A percentile compares a stretch with the other conserved stretches of the same genome.
Evolutionary conservation across 2,329 filamentous ascomycete species (phyloP).

Genomic region (Westerdykella aurantiaca): DNA sequence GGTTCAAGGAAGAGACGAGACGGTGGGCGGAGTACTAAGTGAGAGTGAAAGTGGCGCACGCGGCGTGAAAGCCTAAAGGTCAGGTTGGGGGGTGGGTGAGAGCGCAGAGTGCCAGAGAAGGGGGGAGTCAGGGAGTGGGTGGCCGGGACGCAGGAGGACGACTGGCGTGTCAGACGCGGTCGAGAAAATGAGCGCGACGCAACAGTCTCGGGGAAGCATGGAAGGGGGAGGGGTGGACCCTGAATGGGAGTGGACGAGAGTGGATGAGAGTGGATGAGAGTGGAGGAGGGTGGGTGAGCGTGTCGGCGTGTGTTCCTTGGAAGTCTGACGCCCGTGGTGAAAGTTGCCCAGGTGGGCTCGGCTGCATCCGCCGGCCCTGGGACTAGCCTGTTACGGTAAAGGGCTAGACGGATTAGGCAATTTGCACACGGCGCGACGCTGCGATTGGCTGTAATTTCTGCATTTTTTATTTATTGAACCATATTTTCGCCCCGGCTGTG

Average conservation of each 20-base stretch:
- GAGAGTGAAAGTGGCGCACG: slow-evolving; percentile 8
- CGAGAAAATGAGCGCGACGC: slow-evolving; percentile 21
- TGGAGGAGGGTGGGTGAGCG: background rate
- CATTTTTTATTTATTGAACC: slow-evolving; percentile 17
- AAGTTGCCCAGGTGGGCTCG: slow-evolving; percentile 17
- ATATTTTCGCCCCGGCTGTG: slow-evolving; percentile 1
- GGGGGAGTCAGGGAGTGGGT: background rate
- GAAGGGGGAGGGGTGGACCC: slow-evolving; percentile 15
- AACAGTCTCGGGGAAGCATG: background rate
- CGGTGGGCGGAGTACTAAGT: background rate
- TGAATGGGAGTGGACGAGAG: slow-evolving; percentile 18
- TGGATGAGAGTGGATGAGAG: slow-evolving; percentile 18
- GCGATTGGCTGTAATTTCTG: slow-evolving; percentile 27
- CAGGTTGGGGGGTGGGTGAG: background rate
- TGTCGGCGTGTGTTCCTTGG: background rate
- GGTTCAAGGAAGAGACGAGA: slow-evolving; percentile 2
- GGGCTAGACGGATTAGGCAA: too few relatives aligned
- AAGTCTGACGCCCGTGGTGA: slow-evolving; percentile 5
- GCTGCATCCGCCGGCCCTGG: slow-evolving; percentile 7
- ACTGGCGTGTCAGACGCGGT: slow-evolving; percentile 10
- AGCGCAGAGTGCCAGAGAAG: too few relatives aligned
- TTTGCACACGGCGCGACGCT: background rate
- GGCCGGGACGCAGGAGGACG: too few relatives aligned
- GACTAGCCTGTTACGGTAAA: too few relatives aligned
- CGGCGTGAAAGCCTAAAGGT: slow-evolving; percentile 1